These are phyloP conservation scores for Cucurbita moschata DNA, from an alignment of 306 rosid genomes.

Conservation along the genomic window DNA sequence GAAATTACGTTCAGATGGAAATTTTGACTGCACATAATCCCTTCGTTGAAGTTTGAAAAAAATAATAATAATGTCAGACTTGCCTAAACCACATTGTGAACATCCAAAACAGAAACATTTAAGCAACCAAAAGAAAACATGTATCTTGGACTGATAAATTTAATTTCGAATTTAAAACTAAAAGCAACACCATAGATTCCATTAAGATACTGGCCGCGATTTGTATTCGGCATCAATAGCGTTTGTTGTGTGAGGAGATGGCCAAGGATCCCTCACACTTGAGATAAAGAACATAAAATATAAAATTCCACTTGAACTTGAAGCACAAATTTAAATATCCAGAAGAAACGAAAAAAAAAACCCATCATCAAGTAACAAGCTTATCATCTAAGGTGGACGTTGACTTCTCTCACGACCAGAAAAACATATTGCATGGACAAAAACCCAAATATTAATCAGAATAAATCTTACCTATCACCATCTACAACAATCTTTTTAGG, in stretches of 20 bases:
- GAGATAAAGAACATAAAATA: neutral
- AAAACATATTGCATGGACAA: neutral
- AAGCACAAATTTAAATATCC: neutral
- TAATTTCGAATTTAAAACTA: neutral
- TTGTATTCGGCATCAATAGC: neutral
- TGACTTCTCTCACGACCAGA: neutral
- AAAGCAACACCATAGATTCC: neutral
- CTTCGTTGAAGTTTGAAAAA: slow-evolving; percentile 25
- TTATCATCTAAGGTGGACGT: neutral
- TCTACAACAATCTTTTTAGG: slow-evolving; percentile 3
- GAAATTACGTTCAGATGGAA: slow-evolving; percentile 46
- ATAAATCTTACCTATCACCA: slow-evolving; percentile 6
- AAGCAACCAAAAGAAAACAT: neutral
- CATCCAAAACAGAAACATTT: neutral
- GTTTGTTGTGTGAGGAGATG: neutral
- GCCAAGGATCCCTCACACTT: neutral
- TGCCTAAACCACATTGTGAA: neutral
- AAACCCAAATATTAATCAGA: neutral
- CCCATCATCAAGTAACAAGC: neutral
- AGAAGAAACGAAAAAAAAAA: neutral
- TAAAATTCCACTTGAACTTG: neutral
- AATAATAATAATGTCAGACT: neutral
- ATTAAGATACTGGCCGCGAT: neutral
- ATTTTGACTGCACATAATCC: slow-evolving; percentile 59
- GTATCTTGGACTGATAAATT: neutral